Evolutionary conservation across 257 asterid genomes (phyloP).

Genomic region (Misopates orontium): DNA sequence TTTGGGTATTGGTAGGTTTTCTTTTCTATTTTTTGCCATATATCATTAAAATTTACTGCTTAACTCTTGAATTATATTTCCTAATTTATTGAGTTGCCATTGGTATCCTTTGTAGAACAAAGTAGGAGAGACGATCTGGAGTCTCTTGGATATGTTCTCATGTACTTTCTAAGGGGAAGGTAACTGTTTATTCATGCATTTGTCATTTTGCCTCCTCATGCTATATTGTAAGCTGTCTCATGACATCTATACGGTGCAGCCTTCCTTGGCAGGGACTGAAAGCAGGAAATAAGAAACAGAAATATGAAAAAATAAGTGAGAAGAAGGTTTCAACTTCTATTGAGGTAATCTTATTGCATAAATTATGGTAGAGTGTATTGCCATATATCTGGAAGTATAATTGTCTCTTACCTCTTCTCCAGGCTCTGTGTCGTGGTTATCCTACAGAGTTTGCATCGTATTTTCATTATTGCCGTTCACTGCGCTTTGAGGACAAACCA

Average conservation of each 20-base stretch:
- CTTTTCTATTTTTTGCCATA: background rate
- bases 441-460: constrained; percentile 41
- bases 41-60: background rate
- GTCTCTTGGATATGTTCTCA: constrained; percentile 39
- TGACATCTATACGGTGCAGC: constrained; percentile 19
- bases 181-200: constrained; percentile 2
- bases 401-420: constrained; percentile 5
- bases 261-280: constrained; percentile 54
- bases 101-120: constrained; percentile 27
- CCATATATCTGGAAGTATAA: constrained; percentile 1
- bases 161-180: constrained; percentile 42
- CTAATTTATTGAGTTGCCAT: constrained; percentile 1
- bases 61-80: background rate
- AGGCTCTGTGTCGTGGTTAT: constrained; percentile 38
- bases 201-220: background rate
- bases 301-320: constrained; percentile 42
- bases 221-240: constrained; percentile 5
- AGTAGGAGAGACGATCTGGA: constrained; percentile 41
- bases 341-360: constrained; percentile 32
- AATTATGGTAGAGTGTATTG: background rate
- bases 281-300: constrained; percentile 46
- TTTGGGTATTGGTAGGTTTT: constrained; percentile 34
- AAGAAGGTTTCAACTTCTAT: constrained; percentile 42
- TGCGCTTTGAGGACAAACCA: constrained; percentile 35
- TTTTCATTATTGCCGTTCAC: constrained; percentile 35